Evolutionary conservation across 345 rosid genomes (phyloP).

Genomic region (Eucalyptus sp.): DNA sequence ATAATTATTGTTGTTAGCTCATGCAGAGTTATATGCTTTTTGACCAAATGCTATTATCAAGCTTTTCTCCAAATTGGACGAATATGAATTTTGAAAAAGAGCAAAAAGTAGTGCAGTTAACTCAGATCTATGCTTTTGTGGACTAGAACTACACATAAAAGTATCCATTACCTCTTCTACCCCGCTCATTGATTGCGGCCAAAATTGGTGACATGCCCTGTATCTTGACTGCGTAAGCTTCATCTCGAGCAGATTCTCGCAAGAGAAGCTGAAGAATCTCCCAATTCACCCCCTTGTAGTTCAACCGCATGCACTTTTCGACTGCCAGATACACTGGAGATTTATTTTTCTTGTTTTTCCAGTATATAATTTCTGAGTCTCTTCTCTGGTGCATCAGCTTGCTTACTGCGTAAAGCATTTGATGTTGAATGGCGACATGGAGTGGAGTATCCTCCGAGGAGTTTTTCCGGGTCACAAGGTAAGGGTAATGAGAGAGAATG

Average conservation of each 20-base stretch:
- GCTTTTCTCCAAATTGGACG: too few relatives aligned
- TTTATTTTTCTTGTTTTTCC: too few relatives aligned
- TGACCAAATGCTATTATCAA: too few relatives aligned
- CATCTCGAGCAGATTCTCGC: accelerated
- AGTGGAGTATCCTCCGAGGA: too few relatives aligned
- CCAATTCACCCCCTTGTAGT: accelerated
- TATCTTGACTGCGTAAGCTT: too few relatives aligned
- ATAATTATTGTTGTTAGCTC: too few relatives aligned
- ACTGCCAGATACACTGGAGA: too few relatives aligned
- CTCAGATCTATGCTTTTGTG: accelerated
- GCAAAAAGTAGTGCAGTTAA: too few relatives aligned
- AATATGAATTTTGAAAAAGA: too few relatives aligned
- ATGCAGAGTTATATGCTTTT: too few relatives aligned
- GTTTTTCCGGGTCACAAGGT: accelerated
- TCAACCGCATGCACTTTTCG: accelerated
- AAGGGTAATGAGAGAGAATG: accelerated
- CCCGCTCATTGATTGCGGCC: accelerated
- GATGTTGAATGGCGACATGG: accelerated
- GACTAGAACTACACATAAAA: too few relatives aligned
- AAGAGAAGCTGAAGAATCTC: accelerated
- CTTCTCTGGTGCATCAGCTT: accelerated
- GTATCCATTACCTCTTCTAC: accelerated
- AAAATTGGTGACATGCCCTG: too few relatives aligned
- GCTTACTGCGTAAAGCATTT: accelerated
- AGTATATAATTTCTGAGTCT: accelerated